Evolutionary conservation across 2,329 filamentous ascomycete genomes (phyloP).

Genomic region (Xylariaceae sp.): DNA sequence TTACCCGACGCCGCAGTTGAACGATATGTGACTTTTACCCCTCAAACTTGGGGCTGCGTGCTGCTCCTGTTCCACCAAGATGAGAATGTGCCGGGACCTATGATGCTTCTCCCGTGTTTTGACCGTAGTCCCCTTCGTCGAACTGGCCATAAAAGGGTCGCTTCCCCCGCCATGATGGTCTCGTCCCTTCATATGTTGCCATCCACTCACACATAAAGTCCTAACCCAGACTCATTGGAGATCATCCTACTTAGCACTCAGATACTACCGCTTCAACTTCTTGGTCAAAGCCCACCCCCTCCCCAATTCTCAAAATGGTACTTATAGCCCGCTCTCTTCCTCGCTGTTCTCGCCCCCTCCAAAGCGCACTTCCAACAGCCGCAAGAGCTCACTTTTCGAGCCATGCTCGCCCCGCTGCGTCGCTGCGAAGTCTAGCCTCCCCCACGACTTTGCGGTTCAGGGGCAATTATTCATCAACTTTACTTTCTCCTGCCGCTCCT

Average conservation of each 20-base stretch:
- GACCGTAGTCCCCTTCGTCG: constrained; percentile 2
- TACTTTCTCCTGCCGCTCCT: constrained; percentile 42
- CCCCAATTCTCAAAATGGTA: constrained; percentile 36
- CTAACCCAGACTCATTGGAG: not conserved
- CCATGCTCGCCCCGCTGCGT: constrained; percentile 21
- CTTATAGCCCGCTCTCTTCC: constrained; percentile 58
- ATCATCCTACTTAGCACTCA: constrained; percentile 2
- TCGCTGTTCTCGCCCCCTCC: constrained; percentile 31
- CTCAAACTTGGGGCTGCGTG: constrained; percentile 16
- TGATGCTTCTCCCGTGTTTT: constrained; percentile 2
- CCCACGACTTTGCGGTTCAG: constrained; percentile 23
- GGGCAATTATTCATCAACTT: constrained; percentile 11
- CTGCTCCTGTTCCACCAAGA: constrained; percentile 12
- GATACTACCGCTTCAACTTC: constrained; percentile 5
- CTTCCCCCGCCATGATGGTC: not conserved
- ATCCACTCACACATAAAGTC: not conserved
- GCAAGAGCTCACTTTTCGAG: constrained; percentile 28
- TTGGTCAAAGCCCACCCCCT: constrained; percentile 10
- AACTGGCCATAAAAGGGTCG: not conserved
- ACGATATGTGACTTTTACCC: constrained; percentile 16
- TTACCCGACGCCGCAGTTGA: constrained; percentile 18
- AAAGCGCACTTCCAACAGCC: constrained; percentile 26
- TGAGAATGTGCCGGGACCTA: constrained; percentile 1
- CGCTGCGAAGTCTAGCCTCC: constrained; percentile 26
- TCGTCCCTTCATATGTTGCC: not conserved